Base-by-base conservation (phyloP, 805 yeast genomes). In the Ogataea thermomethanolica region DNA sequence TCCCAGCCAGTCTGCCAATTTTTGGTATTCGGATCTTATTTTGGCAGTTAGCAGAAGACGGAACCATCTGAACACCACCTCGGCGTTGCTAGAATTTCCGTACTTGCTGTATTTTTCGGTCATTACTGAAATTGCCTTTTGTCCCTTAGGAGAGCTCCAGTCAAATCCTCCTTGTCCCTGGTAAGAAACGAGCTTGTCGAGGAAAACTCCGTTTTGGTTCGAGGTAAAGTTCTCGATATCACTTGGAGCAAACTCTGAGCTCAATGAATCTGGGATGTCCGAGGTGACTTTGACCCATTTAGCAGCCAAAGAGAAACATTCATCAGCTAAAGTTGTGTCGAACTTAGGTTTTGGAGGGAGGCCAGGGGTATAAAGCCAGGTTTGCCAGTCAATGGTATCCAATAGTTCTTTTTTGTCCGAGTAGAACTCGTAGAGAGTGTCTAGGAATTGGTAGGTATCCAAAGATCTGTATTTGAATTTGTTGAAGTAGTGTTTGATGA, bases 331-430 rank as follows among this genome's bases (percentile, higher is more conserved):
- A 2, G 80, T 67, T 2, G 95, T 85, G 58, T 86, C 87, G 56
- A 89, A 88, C 25, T 75, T 56, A 11, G 95, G 95, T 58, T 78
- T 83, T 47, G 95, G 95, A 29, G 97, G 96, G 72, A 89, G 74
- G 2, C 96, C 96, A 5, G 93, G 84, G 29, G 73, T 69, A 62
- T 71, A 84, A 41, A 87, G 66, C 96, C 96, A 89, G 21, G 77
- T 62, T 39, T 86, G 71, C 95, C 96, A 89, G 61, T 89, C 95
- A 37, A 90, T 74, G 7, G 73, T 49, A 53, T 84, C 84, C 52
- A 86, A 70, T n/a, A 71, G 50, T 1, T 62, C 71, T 39, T 69
- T 67, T 43, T 77, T 66, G 17, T 62, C 62, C 3, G 59, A 37
- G 30, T 67, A 60, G 56, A 78, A 85, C 34, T 71, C 91, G 62